These are phyloP conservation scores for Multifurca ochricompacta DNA, from an alignment of 768 basidiomycete species.

Conservation along the genomic window DNA sequence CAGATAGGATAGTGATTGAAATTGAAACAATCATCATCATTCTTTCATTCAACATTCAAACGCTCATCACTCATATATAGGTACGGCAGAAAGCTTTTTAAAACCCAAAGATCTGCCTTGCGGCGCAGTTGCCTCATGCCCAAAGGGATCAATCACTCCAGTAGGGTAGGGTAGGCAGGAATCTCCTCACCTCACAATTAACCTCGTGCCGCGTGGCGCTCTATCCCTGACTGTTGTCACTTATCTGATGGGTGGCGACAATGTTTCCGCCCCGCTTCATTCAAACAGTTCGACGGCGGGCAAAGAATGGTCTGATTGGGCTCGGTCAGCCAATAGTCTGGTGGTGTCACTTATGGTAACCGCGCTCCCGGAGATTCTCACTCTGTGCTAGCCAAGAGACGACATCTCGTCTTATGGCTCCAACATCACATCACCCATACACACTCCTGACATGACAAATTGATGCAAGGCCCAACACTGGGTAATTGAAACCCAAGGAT, in stretches of 20 bases:
- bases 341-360: conserved; percentile 10
- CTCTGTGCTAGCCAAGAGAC: conserved; percentile 1
- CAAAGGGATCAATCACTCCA: conserved; percentile 10
- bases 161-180: conserved; percentile 5
- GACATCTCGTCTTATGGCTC: conserved; percentile 11
- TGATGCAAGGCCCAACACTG: neutral
- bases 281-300: no score
- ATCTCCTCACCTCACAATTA: conserved; percentile 9
- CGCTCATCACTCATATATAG: no score
- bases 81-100: conserved; percentile 1
- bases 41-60: no score
- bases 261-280: neutral
- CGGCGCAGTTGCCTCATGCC: conserved; percentile 18
- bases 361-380: conserved; percentile 4
- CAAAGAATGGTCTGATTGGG: conserved; percentile 18
- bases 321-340: conserved; percentile 2
- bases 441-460: conserved; percentile 4
- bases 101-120: neutral
- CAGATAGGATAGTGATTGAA: no score
- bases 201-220: conserved; percentile 12
- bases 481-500: conserved; percentile 4
- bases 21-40: no score
- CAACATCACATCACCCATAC: conserved; percentile 8
- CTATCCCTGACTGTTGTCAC: neutral
- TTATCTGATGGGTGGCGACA: conserved; percentile 19